These are phyloP conservation scores for Barnettozyma siamensis DNA, from an alignment of 805 yeast species.

Conservation along the genomic window DNA sequence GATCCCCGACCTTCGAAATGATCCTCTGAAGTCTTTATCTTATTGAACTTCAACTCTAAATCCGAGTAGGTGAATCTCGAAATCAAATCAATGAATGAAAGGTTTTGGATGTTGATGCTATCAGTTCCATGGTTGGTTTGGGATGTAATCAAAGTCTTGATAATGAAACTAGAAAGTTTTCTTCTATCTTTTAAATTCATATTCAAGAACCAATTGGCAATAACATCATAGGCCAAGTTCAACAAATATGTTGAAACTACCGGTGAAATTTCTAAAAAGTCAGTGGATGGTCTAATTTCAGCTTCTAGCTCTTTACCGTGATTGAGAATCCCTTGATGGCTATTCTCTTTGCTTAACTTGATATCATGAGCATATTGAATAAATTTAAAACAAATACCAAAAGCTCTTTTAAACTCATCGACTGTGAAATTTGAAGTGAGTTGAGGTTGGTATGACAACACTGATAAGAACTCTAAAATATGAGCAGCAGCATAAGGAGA, in stretches of 20 bases:
- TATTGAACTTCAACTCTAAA: slow-evolving; percentile 43
- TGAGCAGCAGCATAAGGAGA: slow-evolving; percentile 64
- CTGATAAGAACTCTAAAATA: slow-evolving; percentile 66
- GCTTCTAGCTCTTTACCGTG: slow-evolving; percentile 43
- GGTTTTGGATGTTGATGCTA: slow-evolving; percentile 38
- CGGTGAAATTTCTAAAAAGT: slow-evolving; percentile 37
- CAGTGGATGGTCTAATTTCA: slow-evolving; percentile 52
- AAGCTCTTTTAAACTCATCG: slow-evolving; percentile 73
- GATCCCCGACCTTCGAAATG: slow-evolving; percentile 22
- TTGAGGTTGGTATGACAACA: slow-evolving; percentile 59
- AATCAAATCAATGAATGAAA: slow-evolving; percentile 64
- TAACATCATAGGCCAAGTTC: slow-evolving; percentile 60
- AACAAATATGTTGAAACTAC: slow-evolving; percentile 55
- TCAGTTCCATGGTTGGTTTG: slow-evolving; percentile 30
- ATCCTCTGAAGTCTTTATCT: slow-evolving; percentile 17
- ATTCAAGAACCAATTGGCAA: slow-evolving; percentile 67
- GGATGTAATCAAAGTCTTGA: slow-evolving; percentile 45
- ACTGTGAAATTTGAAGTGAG: slow-evolving; percentile 65
- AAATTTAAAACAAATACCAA: slow-evolving; percentile 77
- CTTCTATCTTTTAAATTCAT: slow-evolving; percentile 54
- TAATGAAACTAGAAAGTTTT: slow-evolving; percentile 55
- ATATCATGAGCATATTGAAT: slow-evolving; percentile 64
- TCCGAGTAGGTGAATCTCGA: slow-evolving; percentile 62
- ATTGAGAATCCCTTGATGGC: slow-evolving; percentile 24
- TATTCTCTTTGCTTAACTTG: slow-evolving; percentile 21